Evolutionary conservation across 257 asterid genomes (phyloP).

Genomic region (Marsdenia floribunda): DNA sequence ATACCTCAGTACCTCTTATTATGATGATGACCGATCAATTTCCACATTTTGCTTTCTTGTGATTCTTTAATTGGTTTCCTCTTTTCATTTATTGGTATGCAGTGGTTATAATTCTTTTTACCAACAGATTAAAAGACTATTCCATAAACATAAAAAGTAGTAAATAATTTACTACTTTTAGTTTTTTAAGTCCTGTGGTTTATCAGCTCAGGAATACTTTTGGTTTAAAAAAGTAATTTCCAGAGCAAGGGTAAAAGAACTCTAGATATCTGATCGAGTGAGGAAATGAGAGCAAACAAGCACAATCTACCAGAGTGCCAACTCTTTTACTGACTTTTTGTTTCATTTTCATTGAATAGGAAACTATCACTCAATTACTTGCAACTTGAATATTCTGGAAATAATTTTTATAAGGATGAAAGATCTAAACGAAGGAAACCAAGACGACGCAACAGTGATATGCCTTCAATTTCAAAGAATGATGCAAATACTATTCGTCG

Average conservation of each 20-base stretch:
- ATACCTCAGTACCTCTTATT: conserved; percentile 8
- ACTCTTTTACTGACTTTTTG: conserved; percentile 13
- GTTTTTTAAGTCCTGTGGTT: neutral
- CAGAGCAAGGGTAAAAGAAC: neutral
- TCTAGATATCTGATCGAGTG: neutral
- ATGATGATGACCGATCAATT: neutral
- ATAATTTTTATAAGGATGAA: conserved; percentile 48
- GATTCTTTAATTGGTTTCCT: neutral
- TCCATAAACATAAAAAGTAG: neutral
- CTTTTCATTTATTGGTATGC: neutral
- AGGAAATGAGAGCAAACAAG: neutral
- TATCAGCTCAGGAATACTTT: neutral
- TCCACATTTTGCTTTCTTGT: neutral
- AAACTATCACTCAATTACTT: conserved; percentile 55
- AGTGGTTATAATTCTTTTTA: neutral
- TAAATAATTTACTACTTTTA: neutral
- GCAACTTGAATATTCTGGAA: conserved; percentile 56
- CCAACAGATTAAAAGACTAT: neutral
- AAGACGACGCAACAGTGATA: conserved; percentile 51
- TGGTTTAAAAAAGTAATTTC: neutral
- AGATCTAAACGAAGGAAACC: conserved; percentile 63
- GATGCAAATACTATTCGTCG: conserved; percentile 62
- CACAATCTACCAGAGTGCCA: neutral
- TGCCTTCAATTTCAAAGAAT: conserved; percentile 56
- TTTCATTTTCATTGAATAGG: conserved; percentile 47